Evolutionary conservation across 495 filamentous ascomycete species (phyloP).

Genomic region (Tuber indicum): DNA sequence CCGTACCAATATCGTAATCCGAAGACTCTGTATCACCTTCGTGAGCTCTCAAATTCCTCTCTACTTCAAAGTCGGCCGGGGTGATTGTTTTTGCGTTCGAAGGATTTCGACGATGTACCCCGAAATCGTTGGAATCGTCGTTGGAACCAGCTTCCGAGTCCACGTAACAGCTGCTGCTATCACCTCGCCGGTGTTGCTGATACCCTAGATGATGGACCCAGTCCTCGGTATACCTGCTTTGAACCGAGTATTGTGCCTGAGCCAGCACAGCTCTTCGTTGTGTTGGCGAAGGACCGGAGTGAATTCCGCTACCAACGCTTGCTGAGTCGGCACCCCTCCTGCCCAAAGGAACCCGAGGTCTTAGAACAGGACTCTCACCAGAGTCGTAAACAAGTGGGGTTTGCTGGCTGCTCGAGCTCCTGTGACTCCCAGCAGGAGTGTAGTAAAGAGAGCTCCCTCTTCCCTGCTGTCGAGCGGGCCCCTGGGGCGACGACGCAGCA

Average conservation of each 20-base stretch:
- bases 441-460: constrained; percentile 40
- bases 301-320: constrained; percentile 20
- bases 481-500: constrained; percentile 30
- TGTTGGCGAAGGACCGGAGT: constrained; percentile 15
- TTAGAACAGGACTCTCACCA: constrained; percentile 16
- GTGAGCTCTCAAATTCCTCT: constrained; percentile 22
- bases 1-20: constrained; percentile 31
- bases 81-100: constrained; percentile 41
- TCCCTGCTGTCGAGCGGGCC: constrained; percentile 20
- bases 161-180: constrained; percentile 30
- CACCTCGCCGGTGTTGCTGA: constrained; percentile 36
- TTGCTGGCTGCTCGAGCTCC: constrained; percentile 38
- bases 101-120: constrained; percentile 34
- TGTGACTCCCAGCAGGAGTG: constrained; percentile 39
- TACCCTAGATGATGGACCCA: constrained; percentile 40
- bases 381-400: constrained; percentile 26
- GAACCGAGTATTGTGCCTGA: constrained; percentile 25
- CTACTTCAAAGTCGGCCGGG: constrained; percentile 35
- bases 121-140: constrained; percentile 27
- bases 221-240: constrained; percentile 40
- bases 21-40: constrained; percentile 27
- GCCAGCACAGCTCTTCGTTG: constrained; percentile 8
- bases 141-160: constrained; percentile 27
- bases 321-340: constrained; percentile 22
- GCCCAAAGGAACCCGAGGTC: constrained; percentile 21